Conservation (phyloP, 257 asterid genomes). For the Leptodermis oblonga region DNA sequence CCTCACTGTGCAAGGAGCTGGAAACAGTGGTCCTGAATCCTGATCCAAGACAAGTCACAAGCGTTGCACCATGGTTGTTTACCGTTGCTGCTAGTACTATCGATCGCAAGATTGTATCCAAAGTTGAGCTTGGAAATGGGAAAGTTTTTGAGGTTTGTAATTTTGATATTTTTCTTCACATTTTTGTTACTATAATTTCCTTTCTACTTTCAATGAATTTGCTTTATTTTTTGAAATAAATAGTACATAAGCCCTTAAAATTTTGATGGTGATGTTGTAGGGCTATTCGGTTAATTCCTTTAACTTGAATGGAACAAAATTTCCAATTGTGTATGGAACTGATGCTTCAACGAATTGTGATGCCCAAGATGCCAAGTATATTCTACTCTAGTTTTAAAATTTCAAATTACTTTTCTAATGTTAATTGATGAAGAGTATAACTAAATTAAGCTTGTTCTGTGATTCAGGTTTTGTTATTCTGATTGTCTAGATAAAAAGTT, state of each 20-base stretch:
- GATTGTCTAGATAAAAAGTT: neutral
- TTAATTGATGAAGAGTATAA: too few species aligned
- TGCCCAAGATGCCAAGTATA: neutral
- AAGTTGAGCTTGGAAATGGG: conserved; percentile 9
- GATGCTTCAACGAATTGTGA: neutral
- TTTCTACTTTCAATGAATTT: too few species aligned
- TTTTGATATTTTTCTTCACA: neutral
- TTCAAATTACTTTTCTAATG: too few species aligned
- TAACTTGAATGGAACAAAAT: neutral
- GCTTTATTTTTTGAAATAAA: neutral
- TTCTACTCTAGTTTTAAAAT: too few species aligned
- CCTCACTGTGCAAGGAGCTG: conserved; percentile 8
- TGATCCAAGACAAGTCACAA: neutral
- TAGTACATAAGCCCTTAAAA: too few species aligned
- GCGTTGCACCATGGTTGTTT: conserved; percentile 14
- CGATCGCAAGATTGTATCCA: conserved; percentile 2
- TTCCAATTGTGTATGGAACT: neutral
- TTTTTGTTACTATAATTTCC: too few species aligned
- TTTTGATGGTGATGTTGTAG: neutral
- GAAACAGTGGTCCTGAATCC: conserved; percentile 1
- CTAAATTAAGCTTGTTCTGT: too few species aligned
- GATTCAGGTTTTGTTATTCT: neutral
- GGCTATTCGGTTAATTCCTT: neutral
- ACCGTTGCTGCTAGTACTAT: conserved; percentile 13
- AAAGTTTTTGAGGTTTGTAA: neutral